phyloP scores from a whole-genome alignment of 768 basidiomycete species.

The Neoboletus subvelutipes region DNA sequence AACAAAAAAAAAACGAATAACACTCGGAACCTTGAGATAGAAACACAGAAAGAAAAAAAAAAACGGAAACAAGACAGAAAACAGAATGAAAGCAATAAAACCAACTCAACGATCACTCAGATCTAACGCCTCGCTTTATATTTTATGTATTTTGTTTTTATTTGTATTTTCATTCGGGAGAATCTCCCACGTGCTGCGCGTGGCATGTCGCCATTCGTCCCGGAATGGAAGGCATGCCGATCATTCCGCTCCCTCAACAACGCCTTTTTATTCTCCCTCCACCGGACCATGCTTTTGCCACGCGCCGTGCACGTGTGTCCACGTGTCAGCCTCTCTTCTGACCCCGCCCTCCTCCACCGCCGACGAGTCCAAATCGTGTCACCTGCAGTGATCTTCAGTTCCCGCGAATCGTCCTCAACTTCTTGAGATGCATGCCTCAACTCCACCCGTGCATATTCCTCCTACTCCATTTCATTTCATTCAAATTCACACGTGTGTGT shows the following conservation, averaged over 20 bases:
- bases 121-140: neutral
- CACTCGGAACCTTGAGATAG: neutral
- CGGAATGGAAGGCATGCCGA: neutral
- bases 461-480: too few species aligned
- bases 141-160: slow-evolving; percentile 10
- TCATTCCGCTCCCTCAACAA: neutral
- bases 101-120: neutral
- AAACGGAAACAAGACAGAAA: neutral
- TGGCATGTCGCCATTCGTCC: slow-evolving; percentile 17
- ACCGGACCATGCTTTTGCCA: slow-evolving; percentile 3
- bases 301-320: slow-evolving; percentile 20
- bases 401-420: neutral
- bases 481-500: neutral
- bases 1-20: neutral
- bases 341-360: neutral
- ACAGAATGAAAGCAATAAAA: neutral
- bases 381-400: too few species aligned
- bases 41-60: too few species aligned
- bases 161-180: neutral
- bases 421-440: neutral
- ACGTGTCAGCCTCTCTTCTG: slow-evolving; percentile 5
- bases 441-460: too few species aligned
- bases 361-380: neutral
- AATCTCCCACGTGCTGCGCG: slow-evolving; percentile 28
- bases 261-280: neutral